Percentiles rank a stretch among this genome's conserved stretches.
Conservation (phyloP, 495 filamentous ascomycete genomes). For the Penicillium coffeae region DNA sequence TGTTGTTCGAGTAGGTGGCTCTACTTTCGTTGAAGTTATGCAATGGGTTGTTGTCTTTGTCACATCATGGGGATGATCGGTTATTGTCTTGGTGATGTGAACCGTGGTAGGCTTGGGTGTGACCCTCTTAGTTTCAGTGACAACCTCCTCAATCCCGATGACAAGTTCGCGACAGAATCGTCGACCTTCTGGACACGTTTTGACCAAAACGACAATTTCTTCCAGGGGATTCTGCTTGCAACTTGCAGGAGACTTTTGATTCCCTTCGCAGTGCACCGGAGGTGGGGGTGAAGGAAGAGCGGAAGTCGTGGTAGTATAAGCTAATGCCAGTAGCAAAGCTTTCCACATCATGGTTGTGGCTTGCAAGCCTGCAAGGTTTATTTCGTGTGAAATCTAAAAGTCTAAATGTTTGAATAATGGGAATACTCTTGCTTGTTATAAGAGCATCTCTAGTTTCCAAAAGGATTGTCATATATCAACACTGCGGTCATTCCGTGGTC, state of each 20-base stretch:
- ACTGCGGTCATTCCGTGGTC: too few relatives aligned
- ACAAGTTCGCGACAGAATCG: constrained; percentile 5
- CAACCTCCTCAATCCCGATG: neutral
- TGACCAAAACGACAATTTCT: neutral
- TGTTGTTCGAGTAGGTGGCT: neutral
- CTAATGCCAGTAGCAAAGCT: neutral
- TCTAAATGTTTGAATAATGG: too few relatives aligned
- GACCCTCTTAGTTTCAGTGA: neutral
- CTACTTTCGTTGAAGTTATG: neutral
- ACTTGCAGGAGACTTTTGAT: too few relatives aligned
- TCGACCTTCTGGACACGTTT: constrained; percentile 1
- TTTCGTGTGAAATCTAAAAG: too few relatives aligned
- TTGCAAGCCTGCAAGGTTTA: too few relatives aligned
- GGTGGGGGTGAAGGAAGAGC: neutral
- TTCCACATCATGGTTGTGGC: constrained; percentile 1
- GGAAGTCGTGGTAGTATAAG: neutral
- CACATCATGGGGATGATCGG: neutral
- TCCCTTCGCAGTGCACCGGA: too few relatives aligned
- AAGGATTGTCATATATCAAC: too few relatives aligned
- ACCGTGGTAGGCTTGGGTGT: neutral
- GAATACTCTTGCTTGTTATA: too few relatives aligned
- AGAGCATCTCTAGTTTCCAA: too few relatives aligned
- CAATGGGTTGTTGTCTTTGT: neutral
- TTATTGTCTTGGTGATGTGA: neutral
- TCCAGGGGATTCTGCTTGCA: too few relatives aligned